Conservation (phyloP, 805 yeast genomes). For the Sugiyamaella chiloensis region DNA sequence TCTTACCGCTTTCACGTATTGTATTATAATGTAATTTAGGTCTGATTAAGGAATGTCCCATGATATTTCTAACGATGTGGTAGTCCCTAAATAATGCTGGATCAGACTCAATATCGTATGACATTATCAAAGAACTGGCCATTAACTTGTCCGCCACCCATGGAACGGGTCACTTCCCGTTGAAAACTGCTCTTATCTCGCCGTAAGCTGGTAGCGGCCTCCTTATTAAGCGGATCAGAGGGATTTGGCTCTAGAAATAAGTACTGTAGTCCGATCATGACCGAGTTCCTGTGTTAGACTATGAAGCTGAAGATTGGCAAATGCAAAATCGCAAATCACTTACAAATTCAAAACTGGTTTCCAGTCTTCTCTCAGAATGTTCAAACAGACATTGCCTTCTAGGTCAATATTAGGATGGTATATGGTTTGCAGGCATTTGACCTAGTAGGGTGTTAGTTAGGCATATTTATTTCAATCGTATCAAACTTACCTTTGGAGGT, state of each 20-base stretch:
- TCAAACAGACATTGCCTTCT: conserved; percentile 87
- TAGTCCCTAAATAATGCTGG: no score
- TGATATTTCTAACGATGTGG: no score
- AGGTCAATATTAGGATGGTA: conserved; percentile 93
- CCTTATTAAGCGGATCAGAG: conserved; percentile 87
- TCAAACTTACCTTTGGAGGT: conserved; percentile 69
- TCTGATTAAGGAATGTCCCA: no score
- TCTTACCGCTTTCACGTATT: no score
- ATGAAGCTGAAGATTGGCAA: background rate
- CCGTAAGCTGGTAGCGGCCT: conserved; percentile 64
- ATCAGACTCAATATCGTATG: background rate
- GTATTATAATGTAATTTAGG: no score
- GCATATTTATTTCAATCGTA: background rate
- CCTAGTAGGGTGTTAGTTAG: conserved; percentile 19
- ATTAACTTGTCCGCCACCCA: conserved; percentile 70
- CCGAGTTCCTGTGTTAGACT: conserved; percentile 45
- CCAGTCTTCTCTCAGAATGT: conserved; percentile 94
- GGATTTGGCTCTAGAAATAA: conserved; percentile 88
- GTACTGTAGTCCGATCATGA: conserved; percentile 80
- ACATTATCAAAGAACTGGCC: conserved; percentile 64
- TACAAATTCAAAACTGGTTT: conserved; percentile 77
- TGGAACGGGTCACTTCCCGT: conserved; percentile 54
- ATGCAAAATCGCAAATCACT: conserved; percentile 6
- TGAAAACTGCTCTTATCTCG: conserved; percentile 46
- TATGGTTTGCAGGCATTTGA: conserved; percentile 41